Percentiles rank a stretch among this genome's conserved stretches.
Conservation (phyloP, 495 filamentous ascomycete species). For the Penicillium fimorum region DNA sequence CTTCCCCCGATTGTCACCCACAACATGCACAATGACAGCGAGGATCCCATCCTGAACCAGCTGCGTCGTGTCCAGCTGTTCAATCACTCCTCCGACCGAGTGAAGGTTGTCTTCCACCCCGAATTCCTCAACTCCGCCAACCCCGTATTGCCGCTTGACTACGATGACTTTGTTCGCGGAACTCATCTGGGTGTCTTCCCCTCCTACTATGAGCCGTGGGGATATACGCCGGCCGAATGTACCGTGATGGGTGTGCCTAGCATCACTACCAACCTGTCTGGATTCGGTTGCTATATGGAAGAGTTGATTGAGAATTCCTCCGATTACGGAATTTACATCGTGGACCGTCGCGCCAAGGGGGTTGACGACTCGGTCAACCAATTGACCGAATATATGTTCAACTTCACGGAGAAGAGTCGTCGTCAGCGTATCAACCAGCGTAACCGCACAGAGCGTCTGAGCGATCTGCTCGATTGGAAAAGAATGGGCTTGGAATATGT, state of each 20-base stretch:
- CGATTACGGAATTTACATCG: constrained; percentile 98
- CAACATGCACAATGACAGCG: constrained; percentile 93
- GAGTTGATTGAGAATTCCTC: constrained; percentile 96
- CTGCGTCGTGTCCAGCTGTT: constrained; percentile 94
- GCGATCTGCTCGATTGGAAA: constrained; percentile 97
- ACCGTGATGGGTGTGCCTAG: constrained; percentile 99
- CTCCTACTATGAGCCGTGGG: constrained; percentile 99
- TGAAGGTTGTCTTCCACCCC: constrained; percentile 97
- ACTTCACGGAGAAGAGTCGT: constrained; percentile 90
- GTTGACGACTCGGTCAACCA: constrained; percentile 98
- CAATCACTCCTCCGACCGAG: constrained; percentile 90
- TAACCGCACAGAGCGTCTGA: constrained; percentile 94
- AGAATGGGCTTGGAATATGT: constrained; percentile 99
- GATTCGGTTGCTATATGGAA: constrained; percentile 99
- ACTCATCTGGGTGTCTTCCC: constrained; percentile 94
- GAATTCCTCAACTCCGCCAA: constrained; percentile 96
- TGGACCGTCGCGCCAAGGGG: constrained; percentile 92
- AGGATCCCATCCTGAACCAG: constrained; percentile 95
- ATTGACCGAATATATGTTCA: constrained; percentile 87
- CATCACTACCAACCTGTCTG: constrained; percentile 96
- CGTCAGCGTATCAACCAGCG: constrained; percentile 97
- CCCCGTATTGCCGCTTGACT: constrained; percentile 92
- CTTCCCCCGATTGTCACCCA: constrained; percentile 98
- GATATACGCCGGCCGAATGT: constrained; percentile 96
- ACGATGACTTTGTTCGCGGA: constrained; percentile 97